Evolutionary conservation across 331 rosid species (phyloP).

Genomic region (Spiraea crenata): DNA sequence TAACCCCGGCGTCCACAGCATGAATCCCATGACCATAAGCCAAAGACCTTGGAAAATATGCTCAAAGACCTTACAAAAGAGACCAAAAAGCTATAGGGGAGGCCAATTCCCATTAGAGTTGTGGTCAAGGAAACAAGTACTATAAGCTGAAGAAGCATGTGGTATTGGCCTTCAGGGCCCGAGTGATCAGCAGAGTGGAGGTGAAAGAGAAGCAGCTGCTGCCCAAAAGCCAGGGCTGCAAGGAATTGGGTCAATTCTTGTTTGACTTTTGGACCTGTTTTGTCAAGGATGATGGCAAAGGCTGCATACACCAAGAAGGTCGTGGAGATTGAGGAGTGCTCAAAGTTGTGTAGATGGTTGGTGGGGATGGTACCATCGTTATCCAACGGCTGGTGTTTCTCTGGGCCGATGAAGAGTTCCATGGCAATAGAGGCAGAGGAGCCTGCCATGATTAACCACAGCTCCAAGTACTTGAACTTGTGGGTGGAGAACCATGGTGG

Average conservation of each 20-base stretch:
- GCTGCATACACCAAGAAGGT: slow-evolving; percentile 54
- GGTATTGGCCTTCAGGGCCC: slow-evolving; percentile 87
- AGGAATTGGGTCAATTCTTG: slow-evolving; percentile 51
- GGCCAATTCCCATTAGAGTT: slow-evolving; percentile 58
- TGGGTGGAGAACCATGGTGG: slow-evolving; percentile 64
- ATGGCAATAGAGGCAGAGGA: slow-evolving; percentile 57
- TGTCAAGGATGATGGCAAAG: slow-evolving; percentile 49
- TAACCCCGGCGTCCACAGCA: slow-evolving; percentile 63
- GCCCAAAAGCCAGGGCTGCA: slow-evolving; percentile 64
- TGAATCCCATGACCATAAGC: slow-evolving; percentile 65
- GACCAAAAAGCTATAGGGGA: slow-evolving; percentile 55
- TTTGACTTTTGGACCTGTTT: slow-evolving; percentile 23
- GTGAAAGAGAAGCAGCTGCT: slow-evolving; percentile 67
- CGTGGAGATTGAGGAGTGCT: slow-evolving; percentile 67
- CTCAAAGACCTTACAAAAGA: slow-evolving; percentile 61
- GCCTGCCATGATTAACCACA: slow-evolving; percentile 48
- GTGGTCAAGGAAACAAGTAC: slow-evolving; percentile 44
- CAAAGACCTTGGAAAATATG: slow-evolving; percentile 70
- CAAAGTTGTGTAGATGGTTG: slow-evolving; percentile 79
- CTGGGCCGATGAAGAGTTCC: slow-evolving; percentile 74
- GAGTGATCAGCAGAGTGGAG: slow-evolving; percentile 78
- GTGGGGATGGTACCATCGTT: slow-evolving; percentile 75
- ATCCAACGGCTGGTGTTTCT: slow-evolving; percentile 70
- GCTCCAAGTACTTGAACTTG: slow-evolving; percentile 61
- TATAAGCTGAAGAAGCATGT: slow-evolving; percentile 57